A percentile compares a stretch with the other conserved stretches of the same genome.
phyloP scores from a whole-genome alignment of 371 early-diverging fungal genomes.

The Entomophthora muscae region DNA sequence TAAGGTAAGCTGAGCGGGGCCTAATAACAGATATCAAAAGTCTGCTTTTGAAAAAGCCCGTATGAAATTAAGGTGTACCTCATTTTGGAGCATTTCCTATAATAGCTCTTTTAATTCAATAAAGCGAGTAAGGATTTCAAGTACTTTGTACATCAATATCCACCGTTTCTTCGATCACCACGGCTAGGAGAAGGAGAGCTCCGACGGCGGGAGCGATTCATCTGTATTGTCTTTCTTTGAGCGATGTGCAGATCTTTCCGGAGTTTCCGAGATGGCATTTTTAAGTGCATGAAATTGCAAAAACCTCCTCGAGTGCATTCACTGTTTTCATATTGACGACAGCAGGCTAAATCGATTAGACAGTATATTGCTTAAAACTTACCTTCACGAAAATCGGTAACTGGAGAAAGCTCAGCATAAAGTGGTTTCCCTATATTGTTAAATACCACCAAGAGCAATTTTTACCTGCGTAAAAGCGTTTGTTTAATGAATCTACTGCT shows the following conservation, averaged over 20 bases:
- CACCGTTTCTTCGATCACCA: neutral
- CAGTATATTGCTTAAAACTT: constrained; percentile 5
- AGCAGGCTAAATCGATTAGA: constrained; percentile 45
- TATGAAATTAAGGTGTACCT: no score
- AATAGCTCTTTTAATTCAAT: neutral
- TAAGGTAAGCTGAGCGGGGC: no score
- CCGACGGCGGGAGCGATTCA: constrained; percentile 9
- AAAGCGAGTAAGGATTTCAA: neutral
- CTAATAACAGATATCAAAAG: no score
- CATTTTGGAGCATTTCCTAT: no score
- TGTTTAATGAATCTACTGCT: constrained; percentile 76
- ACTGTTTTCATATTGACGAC: constrained; percentile 86
- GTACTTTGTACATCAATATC: neutral
- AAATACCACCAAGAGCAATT: neutral
- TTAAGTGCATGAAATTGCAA: constrained; percentile 98
- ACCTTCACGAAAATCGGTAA: constrained; percentile 86
- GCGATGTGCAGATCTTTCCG: constrained; percentile 62
- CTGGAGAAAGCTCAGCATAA: constrained; percentile 90
- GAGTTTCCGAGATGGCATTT: constrained; percentile 53
- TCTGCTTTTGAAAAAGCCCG: no score
- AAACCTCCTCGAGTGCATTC: constrained; percentile 93
- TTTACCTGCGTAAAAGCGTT: constrained; percentile 82
- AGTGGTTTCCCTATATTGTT: constrained; percentile 54
- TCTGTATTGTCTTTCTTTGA: constrained; percentile 44
- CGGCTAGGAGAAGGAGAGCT: neutral